phyloP scores from a whole-genome alignment of 305 asterid species.

The Ruellia speciosa region DNA sequence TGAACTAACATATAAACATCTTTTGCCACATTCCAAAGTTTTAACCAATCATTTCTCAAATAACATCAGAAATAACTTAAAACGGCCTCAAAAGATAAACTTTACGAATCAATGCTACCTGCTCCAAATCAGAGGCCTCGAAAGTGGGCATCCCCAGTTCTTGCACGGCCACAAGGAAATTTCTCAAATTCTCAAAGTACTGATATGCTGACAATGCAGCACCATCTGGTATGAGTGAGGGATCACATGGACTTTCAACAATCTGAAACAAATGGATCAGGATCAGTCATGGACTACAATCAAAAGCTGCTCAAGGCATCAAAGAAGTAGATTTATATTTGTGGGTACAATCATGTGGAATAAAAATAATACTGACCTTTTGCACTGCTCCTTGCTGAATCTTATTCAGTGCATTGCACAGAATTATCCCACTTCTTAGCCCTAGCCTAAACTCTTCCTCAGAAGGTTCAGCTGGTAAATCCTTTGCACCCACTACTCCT shows the following conservation, averaged over 20 bases:
- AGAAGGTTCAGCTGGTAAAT: conserved; percentile 89
- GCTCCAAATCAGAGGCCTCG: conserved; percentile 94
- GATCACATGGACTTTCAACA: conserved; percentile 74
- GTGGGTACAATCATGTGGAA: background rate
- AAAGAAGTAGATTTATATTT: background rate
- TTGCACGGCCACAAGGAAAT: conserved; percentile 82
- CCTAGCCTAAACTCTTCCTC: conserved; percentile 86
- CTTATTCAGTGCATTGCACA: conserved; percentile 78
- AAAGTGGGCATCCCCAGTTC: conserved; percentile 85
- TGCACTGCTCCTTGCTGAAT: conserved; percentile 79
- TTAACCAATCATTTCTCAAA: background rate
- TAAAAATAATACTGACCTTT: conserved; percentile 39
- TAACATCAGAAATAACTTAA: background rate
- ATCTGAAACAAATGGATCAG: conserved; percentile 45
- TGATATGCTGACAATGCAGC: conserved; percentile 92
- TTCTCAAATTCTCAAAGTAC: conserved; percentile 85
- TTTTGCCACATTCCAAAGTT: background rate
- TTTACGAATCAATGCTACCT: conserved; percentile 36
- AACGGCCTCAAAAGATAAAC: background rate
- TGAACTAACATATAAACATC: conserved; percentile 9
- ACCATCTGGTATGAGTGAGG: conserved; percentile 66
- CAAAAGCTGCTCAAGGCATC: background rate
- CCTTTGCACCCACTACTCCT: conserved; percentile 84
- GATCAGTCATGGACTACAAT: conserved; percentile 17
- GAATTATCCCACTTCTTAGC: conserved; percentile 79